These are phyloP conservation scores for Cenchrus purpureus DNA, from an alignment of 176 grass and related monocot genomes.

Conservation along the genomic window DNA sequence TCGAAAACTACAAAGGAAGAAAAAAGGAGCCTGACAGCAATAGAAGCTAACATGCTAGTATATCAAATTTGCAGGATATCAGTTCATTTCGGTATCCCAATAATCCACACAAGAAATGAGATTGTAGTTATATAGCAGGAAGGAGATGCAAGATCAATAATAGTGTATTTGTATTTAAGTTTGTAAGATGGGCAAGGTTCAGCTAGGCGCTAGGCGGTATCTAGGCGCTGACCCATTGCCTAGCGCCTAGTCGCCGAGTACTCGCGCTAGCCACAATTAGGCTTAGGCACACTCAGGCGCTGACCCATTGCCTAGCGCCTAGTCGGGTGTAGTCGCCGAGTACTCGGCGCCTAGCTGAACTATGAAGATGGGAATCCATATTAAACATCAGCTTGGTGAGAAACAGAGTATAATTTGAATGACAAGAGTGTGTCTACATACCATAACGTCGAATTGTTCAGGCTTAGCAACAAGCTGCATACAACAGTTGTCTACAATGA, in stretches of 20 bases:
- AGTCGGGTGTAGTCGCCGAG: no score
- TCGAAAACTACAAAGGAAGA: background rate
- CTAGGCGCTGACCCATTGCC: no score
- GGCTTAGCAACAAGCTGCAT: slow-evolving; percentile 98
- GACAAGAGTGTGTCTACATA: slow-evolving; percentile 46
- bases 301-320: no score
- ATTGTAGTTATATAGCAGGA: background rate
- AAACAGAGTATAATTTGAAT: slow-evolving; percentile 13
- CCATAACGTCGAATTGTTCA: slow-evolving; percentile 99
- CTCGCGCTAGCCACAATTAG: no score
- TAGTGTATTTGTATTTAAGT: background rate
- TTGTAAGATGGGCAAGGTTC: background rate
- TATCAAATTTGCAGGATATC: slow-evolving; percentile 7
- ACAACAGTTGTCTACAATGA: slow-evolving; percentile 99
- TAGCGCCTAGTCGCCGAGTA: no score
- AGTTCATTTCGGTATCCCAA: background rate
- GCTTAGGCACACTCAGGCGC: no score
- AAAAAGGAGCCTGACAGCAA: background rate
- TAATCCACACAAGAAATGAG: background rate
- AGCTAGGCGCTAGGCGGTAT: no score
- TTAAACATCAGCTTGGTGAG: slow-evolving; percentile 16
- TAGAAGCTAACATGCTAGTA: slow-evolving; percentile 1
- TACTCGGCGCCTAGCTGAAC: no score
- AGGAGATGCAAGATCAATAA: slow-evolving; percentile 5
- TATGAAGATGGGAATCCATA: background rate